A percentile compares a stretch with the other conserved stretches of the same genome.
phyloP scores from a whole-genome alignment of 495 filamentous ascomycete species.

The Hyaloscypha hepaticicola region DNA sequence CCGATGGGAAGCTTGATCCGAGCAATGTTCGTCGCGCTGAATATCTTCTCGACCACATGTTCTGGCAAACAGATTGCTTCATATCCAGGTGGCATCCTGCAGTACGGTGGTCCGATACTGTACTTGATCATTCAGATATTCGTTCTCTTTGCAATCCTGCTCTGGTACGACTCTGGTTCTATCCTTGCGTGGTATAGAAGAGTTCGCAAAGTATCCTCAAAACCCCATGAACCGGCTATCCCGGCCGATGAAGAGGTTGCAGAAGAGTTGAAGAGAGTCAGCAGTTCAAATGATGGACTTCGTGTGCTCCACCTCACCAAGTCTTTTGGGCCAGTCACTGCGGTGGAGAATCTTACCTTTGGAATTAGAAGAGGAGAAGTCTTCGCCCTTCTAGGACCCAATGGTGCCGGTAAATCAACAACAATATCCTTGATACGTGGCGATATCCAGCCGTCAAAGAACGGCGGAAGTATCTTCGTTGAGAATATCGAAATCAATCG shows the following conservation, averaged over 20 bases:
- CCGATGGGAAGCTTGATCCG: constrained; percentile 68
- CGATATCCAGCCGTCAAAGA: constrained; percentile 65
- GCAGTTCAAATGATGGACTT: constrained; percentile 51
- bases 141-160: constrained; percentile 61
- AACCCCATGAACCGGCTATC: constrained; percentile 32
- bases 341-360: constrained; percentile 81
- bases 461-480: constrained; percentile 65
- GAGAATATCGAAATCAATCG: constrained; percentile 67
- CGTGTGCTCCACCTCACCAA: constrained; percentile 76
- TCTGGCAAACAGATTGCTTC: constrained; percentile 56
- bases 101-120: constrained; percentile 77
- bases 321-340: constrained; percentile 64
- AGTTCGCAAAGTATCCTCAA: constrained; percentile 35
- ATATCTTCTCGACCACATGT: constrained; percentile 74
- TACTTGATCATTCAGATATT: constrained; percentile 71
- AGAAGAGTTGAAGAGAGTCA: constrained; percentile 43
- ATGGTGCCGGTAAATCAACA: constrained; percentile 85
- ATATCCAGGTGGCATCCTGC: constrained; percentile 66
- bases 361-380: constrained; percentile 74
- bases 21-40: constrained; percentile 70
- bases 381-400: constrained; percentile 78
- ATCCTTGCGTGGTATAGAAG: constrained; percentile 47
- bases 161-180: constrained; percentile 66
- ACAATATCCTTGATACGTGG: constrained; percentile 83
- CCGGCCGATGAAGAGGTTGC: constrained; percentile 43